These are phyloP conservation scores for Rhinocladiella similis DNA, from an alignment of 2,329 filamentous ascomycete genomes.

Conservation along the genomic window DNA sequence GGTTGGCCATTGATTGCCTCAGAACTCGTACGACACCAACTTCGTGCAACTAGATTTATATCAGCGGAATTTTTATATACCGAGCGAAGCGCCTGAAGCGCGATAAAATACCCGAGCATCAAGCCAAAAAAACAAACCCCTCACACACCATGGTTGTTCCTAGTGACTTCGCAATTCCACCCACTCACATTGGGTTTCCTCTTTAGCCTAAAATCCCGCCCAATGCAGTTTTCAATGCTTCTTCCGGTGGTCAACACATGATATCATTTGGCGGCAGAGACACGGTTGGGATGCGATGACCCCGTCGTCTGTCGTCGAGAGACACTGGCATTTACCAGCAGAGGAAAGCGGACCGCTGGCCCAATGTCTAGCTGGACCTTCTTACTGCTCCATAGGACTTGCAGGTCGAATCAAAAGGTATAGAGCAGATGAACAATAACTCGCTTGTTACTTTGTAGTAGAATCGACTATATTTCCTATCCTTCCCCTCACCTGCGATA, in stretches of 20 bases:
- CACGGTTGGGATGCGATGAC: no score
- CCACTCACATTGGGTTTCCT: not conserved
- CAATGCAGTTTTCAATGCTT: not conserved
- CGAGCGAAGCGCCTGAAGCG: not conserved
- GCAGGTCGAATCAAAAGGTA: not conserved
- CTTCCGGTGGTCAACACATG: constrained; percentile 8
- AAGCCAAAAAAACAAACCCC: not conserved
- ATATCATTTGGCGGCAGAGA: not conserved
- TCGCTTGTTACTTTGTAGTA: not conserved
- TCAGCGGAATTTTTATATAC: not conserved
- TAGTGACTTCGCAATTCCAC: no score
- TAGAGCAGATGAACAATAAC: no score
- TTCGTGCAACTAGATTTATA: no score
- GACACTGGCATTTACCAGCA: not conserved
- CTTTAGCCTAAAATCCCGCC: constrained; percentile 3
- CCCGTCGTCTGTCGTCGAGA: no score
- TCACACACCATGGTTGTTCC: not conserved
- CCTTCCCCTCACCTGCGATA: not conserved
- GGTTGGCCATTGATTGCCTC: constrained; percentile 17
- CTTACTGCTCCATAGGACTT: not conserved
- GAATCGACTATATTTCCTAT: not conserved
- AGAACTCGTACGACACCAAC: no score
- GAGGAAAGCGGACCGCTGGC: constrained; percentile 5
- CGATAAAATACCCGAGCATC: not conserved
- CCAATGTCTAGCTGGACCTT: no score